phyloP scores from a whole-genome alignment of 768 basidiomycete species.

The Lactifluus piperatus region DNA sequence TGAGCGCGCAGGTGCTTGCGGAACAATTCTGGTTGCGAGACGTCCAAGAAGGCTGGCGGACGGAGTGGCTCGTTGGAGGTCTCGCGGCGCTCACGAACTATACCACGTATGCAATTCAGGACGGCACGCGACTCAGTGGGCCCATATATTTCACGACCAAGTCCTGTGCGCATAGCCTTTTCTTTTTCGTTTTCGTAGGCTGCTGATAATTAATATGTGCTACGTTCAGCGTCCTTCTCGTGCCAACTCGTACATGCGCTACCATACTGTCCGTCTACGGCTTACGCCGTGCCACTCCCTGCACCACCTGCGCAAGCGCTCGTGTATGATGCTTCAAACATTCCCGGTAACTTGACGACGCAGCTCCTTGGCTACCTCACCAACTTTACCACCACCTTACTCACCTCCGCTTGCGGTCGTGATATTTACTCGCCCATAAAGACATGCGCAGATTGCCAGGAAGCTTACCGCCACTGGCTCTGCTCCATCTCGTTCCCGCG shows the following conservation, averaged over 20 bases:
- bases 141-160: conserved; percentile 73
- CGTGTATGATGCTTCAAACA: conserved; percentile 41
- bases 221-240: conserved; percentile 44
- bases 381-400: conserved; percentile 68
- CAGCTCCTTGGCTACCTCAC: conserved; percentile 50
- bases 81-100: conserved; percentile 67
- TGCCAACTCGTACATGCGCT: conserved; percentile 66
- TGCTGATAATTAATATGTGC: background rate
- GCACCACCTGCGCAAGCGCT: conserved; percentile 35
- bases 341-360: conserved; percentile 41
- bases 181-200: background rate
- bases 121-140: conserved; percentile 47
- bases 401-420: conserved; percentile 69
- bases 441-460: conserved; percentile 66
- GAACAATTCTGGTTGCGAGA: conserved; percentile 51
- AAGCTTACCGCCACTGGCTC: conserved; percentile 68
- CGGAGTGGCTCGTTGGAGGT: conserved; percentile 55
- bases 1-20: conserved; percentile 27
- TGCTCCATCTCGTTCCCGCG: conserved; percentile 68
- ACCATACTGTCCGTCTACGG: conserved; percentile 62
- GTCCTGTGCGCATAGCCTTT: conserved; percentile 29
- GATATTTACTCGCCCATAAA: conserved; percentile 74
- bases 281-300: conserved; percentile 63
- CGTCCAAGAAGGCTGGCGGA: conserved; percentile 46
- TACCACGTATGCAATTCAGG: conserved; percentile 58